Percentiles rank a stretch among this genome's conserved stretches.
Conservation (phyloP, 331 rosid species). For the Erythrophleum ivorense region DNA sequence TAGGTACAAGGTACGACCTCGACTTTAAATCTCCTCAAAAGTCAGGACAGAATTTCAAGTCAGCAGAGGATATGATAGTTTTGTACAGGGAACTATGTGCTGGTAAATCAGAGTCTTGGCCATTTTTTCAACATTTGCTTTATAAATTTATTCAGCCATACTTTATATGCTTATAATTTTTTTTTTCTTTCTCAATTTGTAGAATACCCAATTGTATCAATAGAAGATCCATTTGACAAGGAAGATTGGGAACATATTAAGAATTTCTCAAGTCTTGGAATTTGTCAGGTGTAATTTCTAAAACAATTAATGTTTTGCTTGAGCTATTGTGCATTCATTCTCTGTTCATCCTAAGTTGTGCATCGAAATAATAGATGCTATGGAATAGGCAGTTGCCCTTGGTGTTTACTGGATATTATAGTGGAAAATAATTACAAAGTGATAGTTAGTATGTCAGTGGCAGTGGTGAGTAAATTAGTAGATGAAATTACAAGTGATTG, state of each 20-base stretch:
- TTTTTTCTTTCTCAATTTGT: constrained; percentile 41
- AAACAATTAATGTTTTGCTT: constrained; percentile 38
- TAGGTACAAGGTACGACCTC: constrained; percentile 93
- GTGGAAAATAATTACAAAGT: constrained; percentile 21
- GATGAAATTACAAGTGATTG: neutral
- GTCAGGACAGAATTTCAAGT: constrained; percentile 81
- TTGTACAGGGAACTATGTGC: constrained; percentile 77
- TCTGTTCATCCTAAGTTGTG: constrained; percentile 29
- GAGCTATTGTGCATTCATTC: constrained; percentile 25
- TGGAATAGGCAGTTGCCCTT: constrained; percentile 21
- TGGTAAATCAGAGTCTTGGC: constrained; percentile 55
- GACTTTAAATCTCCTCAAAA: constrained; percentile 74
- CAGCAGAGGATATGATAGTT: constrained; percentile 86
- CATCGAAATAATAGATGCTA: constrained; percentile 20
- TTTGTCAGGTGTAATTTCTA: constrained; percentile 74
- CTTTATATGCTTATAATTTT: constrained; percentile 36
- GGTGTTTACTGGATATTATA: constrained; percentile 19
- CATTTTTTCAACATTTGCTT: constrained; percentile 12
- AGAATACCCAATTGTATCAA: constrained; percentile 86
- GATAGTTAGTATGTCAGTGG: constrained; percentile 3
- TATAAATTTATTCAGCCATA: constrained; percentile 24
- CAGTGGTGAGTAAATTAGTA: neutral
- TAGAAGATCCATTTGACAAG: constrained; percentile 96
- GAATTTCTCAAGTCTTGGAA: constrained; percentile 61
- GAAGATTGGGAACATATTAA: constrained; percentile 92